Percentiles rank a stretch among this genome's conserved stretches.
phyloP scores from a whole-genome alignment of 2,329 filamentous ascomycete genomes.

The Aspergillus aculeatinus region DNA sequence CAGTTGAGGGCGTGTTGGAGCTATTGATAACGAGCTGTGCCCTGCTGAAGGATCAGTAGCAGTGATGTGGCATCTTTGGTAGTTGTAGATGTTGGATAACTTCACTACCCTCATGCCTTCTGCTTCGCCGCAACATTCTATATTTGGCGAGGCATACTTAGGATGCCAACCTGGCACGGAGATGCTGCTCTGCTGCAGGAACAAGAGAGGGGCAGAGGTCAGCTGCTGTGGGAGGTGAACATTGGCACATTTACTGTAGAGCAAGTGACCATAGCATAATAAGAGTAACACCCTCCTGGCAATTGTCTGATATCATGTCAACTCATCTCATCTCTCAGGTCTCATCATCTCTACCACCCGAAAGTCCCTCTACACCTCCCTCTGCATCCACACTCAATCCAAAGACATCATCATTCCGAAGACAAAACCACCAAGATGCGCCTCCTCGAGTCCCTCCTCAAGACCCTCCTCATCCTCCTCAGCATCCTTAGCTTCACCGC shows the following conservation, averaged over 20 bases:
- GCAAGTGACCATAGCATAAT: not conserved
- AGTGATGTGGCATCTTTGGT: not conserved
- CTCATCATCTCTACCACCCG: too few relatives aligned
- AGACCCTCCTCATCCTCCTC: not conserved
- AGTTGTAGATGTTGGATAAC: not conserved
- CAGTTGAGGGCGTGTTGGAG: not conserved
- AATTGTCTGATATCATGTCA: not conserved
- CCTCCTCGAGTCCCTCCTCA: not conserved
- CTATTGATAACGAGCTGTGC: not conserved
- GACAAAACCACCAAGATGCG: not conserved
- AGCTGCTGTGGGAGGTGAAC: not conserved
- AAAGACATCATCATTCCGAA: not conserved
- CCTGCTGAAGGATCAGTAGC: not conserved
- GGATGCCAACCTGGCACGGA: not conserved
- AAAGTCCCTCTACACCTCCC: too few relatives aligned
- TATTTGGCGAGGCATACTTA: not conserved
- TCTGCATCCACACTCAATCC: not conserved
- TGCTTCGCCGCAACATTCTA: not conserved
- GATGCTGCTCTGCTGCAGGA: not conserved
- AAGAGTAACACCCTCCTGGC: not conserved
- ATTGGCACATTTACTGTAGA: not conserved
- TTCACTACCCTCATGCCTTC: not conserved
- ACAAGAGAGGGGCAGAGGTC: not conserved
- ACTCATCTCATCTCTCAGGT: not conserved
- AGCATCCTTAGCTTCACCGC: not conserved